A percentile compares a stretch with the other conserved stretches of the same genome.
Evolutionary conservation across 2,329 filamentous ascomycete species (phyloP).

Genomic region (Periconia digitata): DNA sequence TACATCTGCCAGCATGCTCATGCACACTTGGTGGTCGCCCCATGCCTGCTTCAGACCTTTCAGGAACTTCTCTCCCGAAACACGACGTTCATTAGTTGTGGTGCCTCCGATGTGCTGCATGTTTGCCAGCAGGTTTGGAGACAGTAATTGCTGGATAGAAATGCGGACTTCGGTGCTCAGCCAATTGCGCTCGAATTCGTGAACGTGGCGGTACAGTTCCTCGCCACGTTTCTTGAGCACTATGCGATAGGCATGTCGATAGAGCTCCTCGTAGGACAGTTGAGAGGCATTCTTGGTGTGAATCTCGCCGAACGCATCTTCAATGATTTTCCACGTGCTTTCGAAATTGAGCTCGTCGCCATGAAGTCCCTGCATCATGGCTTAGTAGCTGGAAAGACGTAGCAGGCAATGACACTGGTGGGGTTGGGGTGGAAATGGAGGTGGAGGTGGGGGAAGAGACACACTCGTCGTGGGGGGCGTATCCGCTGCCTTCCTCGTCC

Average conservation of each 20-base stretch:
- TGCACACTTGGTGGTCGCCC: constrained; percentile 87
- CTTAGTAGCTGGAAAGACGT: not conserved
- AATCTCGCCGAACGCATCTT: constrained; percentile 79
- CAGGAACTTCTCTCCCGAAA: constrained; percentile 81
- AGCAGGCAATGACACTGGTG: constrained; percentile 3
- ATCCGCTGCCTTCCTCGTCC: constrained; percentile 64
- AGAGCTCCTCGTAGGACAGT: constrained; percentile 93
- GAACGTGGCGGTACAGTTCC: constrained; percentile 77
- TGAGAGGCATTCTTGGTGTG: constrained; percentile 87
- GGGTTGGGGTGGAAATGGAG: constrained; percentile 6
- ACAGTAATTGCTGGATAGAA: constrained; percentile 70
- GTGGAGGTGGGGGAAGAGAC: constrained; percentile 35
- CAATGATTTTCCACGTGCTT: constrained; percentile 76
- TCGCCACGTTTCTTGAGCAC: constrained; percentile 86
- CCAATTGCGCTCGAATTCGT: constrained; percentile 79
- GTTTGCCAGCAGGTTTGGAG: constrained; percentile 65
- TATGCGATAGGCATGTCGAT: constrained; percentile 91
- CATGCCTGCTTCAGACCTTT: constrained; percentile 74
- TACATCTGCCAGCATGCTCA: constrained; percentile 96
- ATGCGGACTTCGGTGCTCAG: constrained; percentile 73
- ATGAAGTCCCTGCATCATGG: constrained; percentile 54
- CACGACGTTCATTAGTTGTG: constrained; percentile 75
- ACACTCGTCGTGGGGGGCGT: constrained; percentile 66
- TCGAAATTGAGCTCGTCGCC: constrained; percentile 77
- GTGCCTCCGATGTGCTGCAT: constrained; percentile 50